Evolutionary conservation across 768 basidiomycete genomes (phyloP).

Genomic region (Hortiboletus flavorubellus): DNA sequence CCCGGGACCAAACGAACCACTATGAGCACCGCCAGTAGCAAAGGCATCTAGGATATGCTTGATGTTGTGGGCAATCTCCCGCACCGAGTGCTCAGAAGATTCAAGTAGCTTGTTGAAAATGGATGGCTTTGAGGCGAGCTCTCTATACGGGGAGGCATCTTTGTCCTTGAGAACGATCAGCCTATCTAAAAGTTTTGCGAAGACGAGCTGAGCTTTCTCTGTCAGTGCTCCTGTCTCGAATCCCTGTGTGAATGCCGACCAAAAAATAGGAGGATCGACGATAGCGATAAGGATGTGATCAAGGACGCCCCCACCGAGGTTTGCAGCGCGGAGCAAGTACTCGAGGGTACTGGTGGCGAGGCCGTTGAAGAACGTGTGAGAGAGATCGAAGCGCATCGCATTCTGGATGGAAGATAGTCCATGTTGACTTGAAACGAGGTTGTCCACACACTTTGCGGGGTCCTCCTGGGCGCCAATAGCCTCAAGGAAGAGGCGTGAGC

Average conservation of each 20-base stretch:
- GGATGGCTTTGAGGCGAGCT: conserved; percentile 33
- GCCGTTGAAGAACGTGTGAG: conserved; percentile 43
- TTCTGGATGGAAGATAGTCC: conserved; percentile 41
- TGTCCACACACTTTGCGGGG: conserved; percentile 35
- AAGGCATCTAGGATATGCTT: conserved; percentile 36
- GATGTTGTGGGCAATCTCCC: conserved; percentile 40
- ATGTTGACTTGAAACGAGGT: conserved; percentile 32
- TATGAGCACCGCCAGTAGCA: conserved; percentile 19
- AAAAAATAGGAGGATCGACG: conserved; percentile 54
- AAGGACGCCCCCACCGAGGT: conserved; percentile 44
- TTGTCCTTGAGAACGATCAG: conserved; percentile 39
- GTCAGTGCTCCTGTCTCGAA: conserved; percentile 33
- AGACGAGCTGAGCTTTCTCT: conserved; percentile 37
- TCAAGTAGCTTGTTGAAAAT: conserved; percentile 26
- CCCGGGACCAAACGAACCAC: conserved; percentile 41
- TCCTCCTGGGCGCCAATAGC: conserved; percentile 42
- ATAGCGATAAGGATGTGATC: conserved; percentile 41
- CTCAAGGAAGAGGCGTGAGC: conserved; percentile 42
- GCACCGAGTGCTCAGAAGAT: conserved; percentile 27
- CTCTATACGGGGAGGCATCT: conserved; percentile 36
- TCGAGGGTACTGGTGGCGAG: conserved; percentile 35
- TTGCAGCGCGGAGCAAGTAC: conserved; percentile 38
- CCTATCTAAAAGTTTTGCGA: conserved; percentile 49
- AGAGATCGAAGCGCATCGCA: conserved; percentile 42
- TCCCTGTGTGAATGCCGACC: conserved; percentile 35